A percentile compares a stretch with the other conserved stretches of the same genome.
Evolutionary conservation across 371 early-diverging fungal genomes (phyloP).

Genomic region (Haplosporangium sp.): DNA sequence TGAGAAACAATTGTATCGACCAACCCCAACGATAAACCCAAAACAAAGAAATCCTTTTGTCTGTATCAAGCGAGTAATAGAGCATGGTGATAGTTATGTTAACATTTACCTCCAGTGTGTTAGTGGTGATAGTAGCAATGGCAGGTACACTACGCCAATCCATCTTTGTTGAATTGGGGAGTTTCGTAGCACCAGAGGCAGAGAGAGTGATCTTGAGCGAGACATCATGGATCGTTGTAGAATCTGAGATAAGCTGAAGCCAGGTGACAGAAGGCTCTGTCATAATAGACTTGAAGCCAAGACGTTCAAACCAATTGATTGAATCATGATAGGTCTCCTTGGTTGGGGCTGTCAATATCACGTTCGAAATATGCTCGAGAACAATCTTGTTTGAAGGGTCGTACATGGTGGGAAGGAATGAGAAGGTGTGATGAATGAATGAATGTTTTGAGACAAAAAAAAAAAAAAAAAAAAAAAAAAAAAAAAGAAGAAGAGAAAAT

Average conservation of each 20-base stretch:
- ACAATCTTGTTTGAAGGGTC: constrained; percentile 18
- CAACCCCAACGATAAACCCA: neutral
- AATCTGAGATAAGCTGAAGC: constrained; percentile 47
- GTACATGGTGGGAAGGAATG: constrained; percentile 23
- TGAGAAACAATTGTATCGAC: no score
- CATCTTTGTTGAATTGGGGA: constrained; percentile 42
- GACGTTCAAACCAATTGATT: constrained; percentile 43
- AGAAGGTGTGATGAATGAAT: neutral
- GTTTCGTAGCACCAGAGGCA: constrained; percentile 38
- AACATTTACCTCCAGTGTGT: constrained; percentile 37
- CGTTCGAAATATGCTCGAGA: constrained; percentile 44
- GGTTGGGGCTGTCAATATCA: constrained; percentile 46
- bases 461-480: neutral
- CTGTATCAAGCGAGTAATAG: neutral
- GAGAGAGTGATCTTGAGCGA: constrained; percentile 44
- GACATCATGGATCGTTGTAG: constrained; percentile 25
- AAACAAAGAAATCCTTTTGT: neutral
- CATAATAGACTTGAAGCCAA: constrained; percentile 54
- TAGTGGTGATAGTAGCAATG: constrained; percentile 41
- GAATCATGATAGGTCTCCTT: constrained; percentile 45
- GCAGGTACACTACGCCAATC: constrained; percentile 56
- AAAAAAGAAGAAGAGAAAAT: constrained; percentile 1
- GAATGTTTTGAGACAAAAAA: neutral
- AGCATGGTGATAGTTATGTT: neutral
- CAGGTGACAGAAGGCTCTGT: constrained; percentile 54